Percentiles rank a stretch among this genome's conserved stretches.
phyloP scores from a whole-genome alignment of 164 flowering plant species.

The Santalum album region DNA sequence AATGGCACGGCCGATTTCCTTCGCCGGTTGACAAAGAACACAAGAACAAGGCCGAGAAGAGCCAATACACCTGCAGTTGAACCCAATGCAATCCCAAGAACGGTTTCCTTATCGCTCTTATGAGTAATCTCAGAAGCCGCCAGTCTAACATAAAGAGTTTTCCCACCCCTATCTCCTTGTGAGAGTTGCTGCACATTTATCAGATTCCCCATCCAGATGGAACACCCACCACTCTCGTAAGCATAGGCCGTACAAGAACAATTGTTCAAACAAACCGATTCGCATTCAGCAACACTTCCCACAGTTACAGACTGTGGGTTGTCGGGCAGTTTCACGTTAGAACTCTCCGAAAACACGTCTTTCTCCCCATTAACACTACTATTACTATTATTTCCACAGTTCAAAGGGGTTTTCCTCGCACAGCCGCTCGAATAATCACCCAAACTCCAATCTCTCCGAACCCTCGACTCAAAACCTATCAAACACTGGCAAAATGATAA shows the following conservation, averaged over 20 bases:
- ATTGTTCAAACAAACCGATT: conserved; percentile 19
- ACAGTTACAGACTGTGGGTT: conserved; percentile 8
- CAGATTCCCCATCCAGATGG: conserved; percentile 26
- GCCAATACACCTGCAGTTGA: conserved; percentile 8
- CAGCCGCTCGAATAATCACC: conserved; percentile 22
- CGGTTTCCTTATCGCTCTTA: conserved; percentile 6
- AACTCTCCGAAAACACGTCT: conserved; percentile 12
- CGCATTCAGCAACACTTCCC: conserved; percentile 15
- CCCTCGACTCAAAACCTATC: conserved; percentile 22
- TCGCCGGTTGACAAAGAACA: conserved; percentile 10
- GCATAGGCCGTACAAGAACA: conserved; percentile 46
- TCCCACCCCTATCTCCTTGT: conserved; percentile 10
- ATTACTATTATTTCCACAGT: conserved; percentile 20
- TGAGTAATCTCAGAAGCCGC: conserved; percentile 10
- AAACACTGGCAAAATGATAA: conserved; percentile 23
- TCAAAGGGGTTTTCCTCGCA: conserved; percentile 17
- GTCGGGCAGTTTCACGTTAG: conserved; percentile 15
- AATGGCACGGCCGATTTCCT: conserved; percentile 9
- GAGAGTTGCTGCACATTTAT: conserved; percentile 21
- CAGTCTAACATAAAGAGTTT: conserved; percentile 19
- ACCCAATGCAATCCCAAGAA: conserved; percentile 16
- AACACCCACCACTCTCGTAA: conserved; percentile 16
- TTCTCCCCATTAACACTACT: conserved; percentile 4
- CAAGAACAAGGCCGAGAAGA: conserved; percentile 11
- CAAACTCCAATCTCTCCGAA: conserved; percentile 17